Base-by-base conservation (phyloP, 768 basidiomycete species). In the Rhodotorula diobovata region DNA sequence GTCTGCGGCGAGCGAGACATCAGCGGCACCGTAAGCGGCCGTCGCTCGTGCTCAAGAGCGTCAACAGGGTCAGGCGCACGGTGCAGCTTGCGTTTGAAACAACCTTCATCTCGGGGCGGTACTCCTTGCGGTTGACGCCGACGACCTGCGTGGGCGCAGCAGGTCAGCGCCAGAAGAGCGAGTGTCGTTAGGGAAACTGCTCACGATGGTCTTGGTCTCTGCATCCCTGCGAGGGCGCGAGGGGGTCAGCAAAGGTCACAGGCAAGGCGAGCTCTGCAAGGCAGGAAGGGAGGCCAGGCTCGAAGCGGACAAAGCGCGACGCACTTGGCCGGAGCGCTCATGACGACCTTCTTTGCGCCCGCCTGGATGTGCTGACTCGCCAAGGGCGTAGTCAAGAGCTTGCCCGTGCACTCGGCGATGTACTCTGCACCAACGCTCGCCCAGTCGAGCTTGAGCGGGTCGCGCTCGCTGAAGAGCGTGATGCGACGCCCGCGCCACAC, bases 61-160 rank as follows among this genome's bases (percentile, higher is more conserved):
- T 28, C 35, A 41, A 37, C 3, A 39, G 39, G 11, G 5, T 11
- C 18, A 14, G 41, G 35, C 66, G 30, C 20, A 70, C 68, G 0
- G 81, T 81, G 64, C 81, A 81, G 41, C 76, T 77, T 0, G 81
- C 81, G 73, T 81, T 81, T 11, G 75, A 76, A 10, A 81, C 51
- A 48, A 81, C 78, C 21, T 78, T 72, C 67, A 78, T 77, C 2
- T 58, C 57, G 2, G 74, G 62, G 2, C 45, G 55, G 65, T 80
- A 81, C 4, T 72, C 72, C 51, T 61, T 58, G 28, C 79, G 74
- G 65, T 81, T 81, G 23, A 81, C 80, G 2, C 81, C 80, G 60
- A 76, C 79, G 25, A 50, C 48, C 48, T 50, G 21, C 18, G 5
- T 20, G 3, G 25, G 48, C 4, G 23, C 4, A 28, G 7, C 11